These are phyloP conservation scores for Daldinia loculata DNA, from an alignment of 495 filamentous ascomycete genomes.

Conservation along the genomic window DNA sequence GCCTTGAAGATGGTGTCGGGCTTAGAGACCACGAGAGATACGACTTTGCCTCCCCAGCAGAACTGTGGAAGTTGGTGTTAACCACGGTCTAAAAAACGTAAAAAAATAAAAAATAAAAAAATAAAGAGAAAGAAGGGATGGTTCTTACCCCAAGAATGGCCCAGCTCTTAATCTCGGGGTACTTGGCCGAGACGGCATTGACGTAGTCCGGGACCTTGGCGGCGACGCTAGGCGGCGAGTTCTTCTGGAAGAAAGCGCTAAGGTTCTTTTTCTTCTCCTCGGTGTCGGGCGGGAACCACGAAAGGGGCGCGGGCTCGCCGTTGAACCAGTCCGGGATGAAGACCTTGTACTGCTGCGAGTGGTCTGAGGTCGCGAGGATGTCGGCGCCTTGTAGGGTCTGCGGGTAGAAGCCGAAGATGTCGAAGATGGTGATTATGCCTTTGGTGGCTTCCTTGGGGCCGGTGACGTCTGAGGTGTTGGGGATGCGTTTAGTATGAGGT, in stretches of 20 bases:
- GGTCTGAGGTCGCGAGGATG: slow-evolving; percentile 67
- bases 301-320: slow-evolving; percentile 63
- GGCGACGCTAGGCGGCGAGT: slow-evolving; percentile 69
- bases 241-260: slow-evolving; percentile 76
- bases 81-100: background rate
- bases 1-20: slow-evolving; percentile 71
- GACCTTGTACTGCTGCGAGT: slow-evolving; percentile 66
- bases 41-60: slow-evolving; percentile 93
- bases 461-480: slow-evolving; percentile 63
- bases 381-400: slow-evolving; percentile 77
- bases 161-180: slow-evolving; percentile 75
- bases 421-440: slow-evolving; percentile 70
- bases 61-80: slow-evolving; percentile 49
- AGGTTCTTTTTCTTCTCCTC: slow-evolving; percentile 81
- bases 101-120: background rate
- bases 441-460: slow-evolving; percentile 65
- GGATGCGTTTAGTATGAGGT: background rate
- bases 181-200: slow-evolving; percentile 61
- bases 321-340: slow-evolving; percentile 77
- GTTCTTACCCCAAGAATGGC: slow-evolving; percentile 76
- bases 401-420: slow-evolving; percentile 77
- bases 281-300: slow-evolving; percentile 78
- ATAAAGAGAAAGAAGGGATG: background rate
- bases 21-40: slow-evolving; percentile 64
- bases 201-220: slow-evolving; percentile 70